Evolutionary conservation across 2,329 filamentous ascomycete genomes (phyloP).

Genomic region (Fusarium coffeatum): DNA sequence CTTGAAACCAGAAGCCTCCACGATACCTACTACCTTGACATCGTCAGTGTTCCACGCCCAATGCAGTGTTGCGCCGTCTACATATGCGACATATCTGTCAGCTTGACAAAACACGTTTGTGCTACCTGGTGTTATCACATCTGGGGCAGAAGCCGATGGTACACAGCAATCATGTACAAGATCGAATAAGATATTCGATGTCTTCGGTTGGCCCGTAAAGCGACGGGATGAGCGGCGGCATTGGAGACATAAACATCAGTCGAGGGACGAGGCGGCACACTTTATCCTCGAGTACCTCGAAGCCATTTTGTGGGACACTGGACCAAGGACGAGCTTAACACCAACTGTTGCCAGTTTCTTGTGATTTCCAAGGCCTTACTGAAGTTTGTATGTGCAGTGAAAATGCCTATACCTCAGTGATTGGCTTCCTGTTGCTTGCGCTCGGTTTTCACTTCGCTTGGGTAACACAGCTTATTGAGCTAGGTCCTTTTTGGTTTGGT

Average conservation of each 20-base stretch:
- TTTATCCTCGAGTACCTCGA: background rate
- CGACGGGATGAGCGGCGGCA: constrained; percentile 9
- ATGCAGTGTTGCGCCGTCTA: constrained; percentile 2
- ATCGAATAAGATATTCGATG: constrained; percentile 1
- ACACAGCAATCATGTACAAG: constrained; percentile 20
- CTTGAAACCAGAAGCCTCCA: constrained; percentile 15
- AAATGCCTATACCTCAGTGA: background rate
- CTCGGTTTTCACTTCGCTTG: background rate
- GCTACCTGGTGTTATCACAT: constrained; percentile 10
- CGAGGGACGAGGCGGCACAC: background rate
- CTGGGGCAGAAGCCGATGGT: constrained; percentile 28
- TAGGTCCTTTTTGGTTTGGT: background rate
- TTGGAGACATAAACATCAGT: background rate
- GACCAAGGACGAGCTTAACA: background rate
- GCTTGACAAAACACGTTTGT: constrained; percentile 38
- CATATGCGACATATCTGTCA: constrained; percentile 29
- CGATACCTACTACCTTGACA: background rate
- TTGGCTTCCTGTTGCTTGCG: background rate
- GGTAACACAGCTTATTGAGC: background rate
- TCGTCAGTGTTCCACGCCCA: background rate
- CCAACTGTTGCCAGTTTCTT: background rate
- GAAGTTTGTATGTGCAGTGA: no score
- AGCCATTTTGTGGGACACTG: background rate
- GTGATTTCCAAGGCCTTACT: background rate
- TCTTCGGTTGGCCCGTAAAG: constrained; percentile 21